phyloP scores from a whole-genome alignment of 208 protist species.

The Wallacemonas collosoma region DNA sequence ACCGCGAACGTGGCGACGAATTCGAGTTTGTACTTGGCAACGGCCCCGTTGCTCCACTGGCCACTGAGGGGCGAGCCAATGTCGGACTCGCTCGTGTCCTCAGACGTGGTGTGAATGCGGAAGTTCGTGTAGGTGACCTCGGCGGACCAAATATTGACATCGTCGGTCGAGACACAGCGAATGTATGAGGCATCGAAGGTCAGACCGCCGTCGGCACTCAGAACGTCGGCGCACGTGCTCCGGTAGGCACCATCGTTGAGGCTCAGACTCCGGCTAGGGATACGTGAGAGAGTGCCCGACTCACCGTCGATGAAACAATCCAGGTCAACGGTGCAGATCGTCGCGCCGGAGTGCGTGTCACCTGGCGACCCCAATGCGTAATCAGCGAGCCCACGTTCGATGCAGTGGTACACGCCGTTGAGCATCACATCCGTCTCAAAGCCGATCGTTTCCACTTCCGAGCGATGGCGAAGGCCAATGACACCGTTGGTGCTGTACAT shows the following conservation, averaged over 20 bases:
- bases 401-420: slow-evolving; percentile 80
- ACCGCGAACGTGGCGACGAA: slow-evolving; percentile 65
- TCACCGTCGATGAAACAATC: slow-evolving; percentile 84
- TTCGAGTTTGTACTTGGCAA: slow-evolving; percentile 51
- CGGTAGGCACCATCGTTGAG: slow-evolving; percentile 75
- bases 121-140: slow-evolving; percentile 79
- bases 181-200: slow-evolving; percentile 81
- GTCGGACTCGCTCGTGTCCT: slow-evolving; percentile 14
- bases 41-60: slow-evolving; percentile 11
- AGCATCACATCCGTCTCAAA: slow-evolving; percentile 75
- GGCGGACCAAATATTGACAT: slow-evolving; percentile 71
- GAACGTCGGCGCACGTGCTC: slow-evolving; percentile 70
- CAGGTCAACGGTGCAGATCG: slow-evolving; percentile 65
- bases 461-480: slow-evolving; percentile 76
- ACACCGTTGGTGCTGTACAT: slow-evolving; percentile 90
- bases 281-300: slow-evolving; percentile 69
- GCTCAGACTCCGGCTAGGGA: slow-evolving; percentile 60
- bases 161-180: slow-evolving; percentile 57
- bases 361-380: slow-evolving; percentile 39
- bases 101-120: slow-evolving; percentile 28
- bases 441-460: slow-evolving; percentile 73
- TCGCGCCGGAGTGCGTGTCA: slow-evolving; percentile 65
- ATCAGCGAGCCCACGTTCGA: slow-evolving; percentile 31
- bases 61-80: slow-evolving; percentile 8
- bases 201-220: slow-evolving; percentile 77